Evolutionary conservation across 169 alveolate species (phyloP).

Genomic region (Plasmodium fragile): DNA sequence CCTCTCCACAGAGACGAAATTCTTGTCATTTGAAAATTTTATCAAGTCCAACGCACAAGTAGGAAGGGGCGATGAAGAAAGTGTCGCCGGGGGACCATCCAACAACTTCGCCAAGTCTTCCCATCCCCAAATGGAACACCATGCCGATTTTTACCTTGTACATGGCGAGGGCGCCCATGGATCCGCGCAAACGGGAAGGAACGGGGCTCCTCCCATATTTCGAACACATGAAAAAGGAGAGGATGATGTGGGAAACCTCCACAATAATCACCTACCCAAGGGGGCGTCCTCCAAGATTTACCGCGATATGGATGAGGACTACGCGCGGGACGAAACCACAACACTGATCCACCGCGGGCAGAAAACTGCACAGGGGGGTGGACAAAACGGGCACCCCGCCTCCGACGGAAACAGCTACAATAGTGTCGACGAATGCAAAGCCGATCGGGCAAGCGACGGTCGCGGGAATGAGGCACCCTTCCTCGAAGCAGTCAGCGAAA

Average conservation of each 20-base stretch:
- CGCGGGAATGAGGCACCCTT: not conserved
- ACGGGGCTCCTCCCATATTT: not conserved
- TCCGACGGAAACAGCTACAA: not conserved
- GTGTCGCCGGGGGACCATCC: not conserved
- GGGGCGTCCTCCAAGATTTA: not conserved
- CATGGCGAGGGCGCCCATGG: not conserved
- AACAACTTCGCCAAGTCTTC: not conserved
- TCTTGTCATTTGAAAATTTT: constrained; percentile 67
- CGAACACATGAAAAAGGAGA: not conserved
- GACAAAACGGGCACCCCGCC: not conserved
- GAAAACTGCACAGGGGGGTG: not conserved
- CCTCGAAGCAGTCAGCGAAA: not conserved
- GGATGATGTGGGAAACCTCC: not conserved
- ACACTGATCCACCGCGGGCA: not conserved
- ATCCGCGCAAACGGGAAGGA: not conserved
- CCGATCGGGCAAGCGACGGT: not conserved
- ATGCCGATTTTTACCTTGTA: not conserved
- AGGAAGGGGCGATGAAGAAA: not conserved
- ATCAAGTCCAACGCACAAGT: constrained; percentile 2
- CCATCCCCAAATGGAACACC: not conserved
- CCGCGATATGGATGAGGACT: not conserved
- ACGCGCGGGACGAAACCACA: not conserved
- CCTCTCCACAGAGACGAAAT: constrained; percentile 15
- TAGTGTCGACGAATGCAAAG: not conserved
- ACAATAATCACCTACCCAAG: not conserved